phyloP scores from a whole-genome alignment of 2,329 filamentous ascomycete genomes.

The Pleurostoma richardsiae region DNA sequence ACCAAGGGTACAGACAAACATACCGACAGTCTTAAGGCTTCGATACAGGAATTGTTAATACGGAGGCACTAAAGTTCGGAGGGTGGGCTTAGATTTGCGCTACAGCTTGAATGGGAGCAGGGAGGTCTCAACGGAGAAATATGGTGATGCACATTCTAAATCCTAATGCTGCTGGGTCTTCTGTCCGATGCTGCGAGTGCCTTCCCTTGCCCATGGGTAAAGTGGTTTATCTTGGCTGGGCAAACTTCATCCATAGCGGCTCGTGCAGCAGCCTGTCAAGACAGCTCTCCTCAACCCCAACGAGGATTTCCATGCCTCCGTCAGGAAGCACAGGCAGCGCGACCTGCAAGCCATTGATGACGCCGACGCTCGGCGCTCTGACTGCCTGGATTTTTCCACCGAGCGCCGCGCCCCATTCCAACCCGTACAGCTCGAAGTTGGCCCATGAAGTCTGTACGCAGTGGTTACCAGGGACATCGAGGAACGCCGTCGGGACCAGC shows the following conservation, averaged over 20 bases:
- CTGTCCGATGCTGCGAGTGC: no score
- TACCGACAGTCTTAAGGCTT: no score
- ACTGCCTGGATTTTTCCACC: slow-evolving; percentile 21
- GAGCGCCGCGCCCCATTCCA: slow-evolving; percentile 22
- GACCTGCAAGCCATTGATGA: slow-evolving; percentile 25
- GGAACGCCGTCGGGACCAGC: slow-evolving; percentile 24
- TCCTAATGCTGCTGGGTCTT: no score
- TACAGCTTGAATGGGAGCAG: no score
- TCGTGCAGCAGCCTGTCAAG: slow-evolving; percentile 21
- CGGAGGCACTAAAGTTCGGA: no score
- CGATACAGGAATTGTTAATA: no score
- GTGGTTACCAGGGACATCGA: slow-evolving; percentile 27
- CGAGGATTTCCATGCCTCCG: slow-evolving; percentile 25
- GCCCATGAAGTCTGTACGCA: slow-evolving; percentile 26
- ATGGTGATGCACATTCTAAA: no score
- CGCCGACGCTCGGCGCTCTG: slow-evolving; percentile 21
- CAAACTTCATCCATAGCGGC: slow-evolving; percentile 14
- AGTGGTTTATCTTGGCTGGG: background rate
- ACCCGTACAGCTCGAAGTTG: slow-evolving; percentile 22
- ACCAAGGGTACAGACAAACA: no score
- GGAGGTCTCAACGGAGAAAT: no score
- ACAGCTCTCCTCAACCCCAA: slow-evolving; percentile 22
- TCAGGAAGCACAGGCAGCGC: slow-evolving; percentile 23
- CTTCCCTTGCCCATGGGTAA: no score
- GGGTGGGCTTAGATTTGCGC: no score